Conservation (phyloP, 331 rosid genomes). For the Malus hybrid region DNA sequence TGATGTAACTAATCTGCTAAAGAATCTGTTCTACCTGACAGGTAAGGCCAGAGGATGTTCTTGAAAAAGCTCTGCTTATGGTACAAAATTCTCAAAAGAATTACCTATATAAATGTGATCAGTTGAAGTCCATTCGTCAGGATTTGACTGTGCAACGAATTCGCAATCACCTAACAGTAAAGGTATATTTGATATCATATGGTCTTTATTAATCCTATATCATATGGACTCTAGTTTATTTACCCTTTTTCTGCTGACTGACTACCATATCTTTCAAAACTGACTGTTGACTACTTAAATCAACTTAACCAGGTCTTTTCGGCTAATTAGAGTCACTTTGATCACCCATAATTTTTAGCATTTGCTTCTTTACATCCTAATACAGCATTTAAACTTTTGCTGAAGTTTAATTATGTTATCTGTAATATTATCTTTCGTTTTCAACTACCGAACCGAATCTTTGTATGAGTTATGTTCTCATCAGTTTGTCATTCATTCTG, state of each 20-base stretch:
- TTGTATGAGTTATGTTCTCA: not conserved
- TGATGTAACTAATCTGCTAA: conserved; percentile 1
- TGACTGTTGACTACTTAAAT: not conserved
- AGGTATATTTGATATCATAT: conserved; percentile 43
- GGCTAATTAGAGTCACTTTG: not conserved
- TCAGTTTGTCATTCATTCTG: not conserved
- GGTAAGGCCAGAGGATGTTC: conserved; percentile 99
- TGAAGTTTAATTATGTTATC: not conserved
- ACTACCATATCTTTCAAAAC: not conserved
- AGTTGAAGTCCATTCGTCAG: conserved; percentile 96
- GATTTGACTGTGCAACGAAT: conserved; percentile 96
- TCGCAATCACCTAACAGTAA: conserved; percentile 76
- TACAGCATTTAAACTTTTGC: not conserved
- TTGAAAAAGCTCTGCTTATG: conserved; percentile 79
- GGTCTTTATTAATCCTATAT: not conserved
- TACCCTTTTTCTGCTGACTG: not conserved
- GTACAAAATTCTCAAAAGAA: conserved; percentile 84
- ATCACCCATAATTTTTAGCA: not conserved
- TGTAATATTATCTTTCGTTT: not conserved
- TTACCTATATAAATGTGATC: conserved; percentile 92
- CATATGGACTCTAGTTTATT: not conserved
- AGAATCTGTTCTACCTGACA: conserved; percentile 22
- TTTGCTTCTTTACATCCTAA: not conserved
- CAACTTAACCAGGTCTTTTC: not conserved
- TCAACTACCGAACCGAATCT: not conserved